Evolutionary conservation across 192 early-diverging fungal species (phyloP).

Genomic region (Funneliformis mosseae): DNA sequence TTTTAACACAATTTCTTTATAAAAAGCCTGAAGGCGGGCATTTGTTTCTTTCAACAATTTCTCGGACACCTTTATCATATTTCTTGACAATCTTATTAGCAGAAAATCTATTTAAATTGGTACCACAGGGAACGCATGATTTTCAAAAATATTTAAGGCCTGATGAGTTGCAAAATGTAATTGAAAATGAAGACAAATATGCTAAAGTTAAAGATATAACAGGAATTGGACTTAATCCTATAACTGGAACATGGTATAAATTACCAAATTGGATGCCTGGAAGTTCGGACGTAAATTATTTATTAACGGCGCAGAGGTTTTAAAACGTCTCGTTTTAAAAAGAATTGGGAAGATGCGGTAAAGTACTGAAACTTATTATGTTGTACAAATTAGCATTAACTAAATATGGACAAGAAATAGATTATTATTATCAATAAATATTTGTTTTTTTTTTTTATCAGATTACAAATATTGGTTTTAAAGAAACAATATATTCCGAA

Average conservation of each 20-base stretch:
- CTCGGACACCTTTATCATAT: conserved; percentile 75
- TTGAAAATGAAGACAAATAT: conserved; percentile 45
- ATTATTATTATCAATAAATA: background rate
- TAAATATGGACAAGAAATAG: background rate
- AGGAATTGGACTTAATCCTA: conserved; percentile 17
- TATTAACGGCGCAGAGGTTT: background rate
- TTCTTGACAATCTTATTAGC: conserved; percentile 81
- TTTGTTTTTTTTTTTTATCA: background rate
- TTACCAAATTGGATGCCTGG: background rate
- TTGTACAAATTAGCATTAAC: background rate
- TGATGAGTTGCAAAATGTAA: conserved; percentile 62
- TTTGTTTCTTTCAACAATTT: conserved; percentile 90
- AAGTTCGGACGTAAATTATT: conserved; percentile 21
- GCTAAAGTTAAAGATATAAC: background rate
- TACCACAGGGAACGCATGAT: conserved; percentile 86
- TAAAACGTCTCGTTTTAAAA: background rate
- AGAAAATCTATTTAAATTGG: conserved; percentile 76
- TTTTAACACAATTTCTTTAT: background rate
- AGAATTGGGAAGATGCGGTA: background rate
- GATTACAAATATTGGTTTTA: background rate
- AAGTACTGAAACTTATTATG: background rate
- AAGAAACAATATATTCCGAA: background rate
- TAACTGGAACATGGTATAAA: conserved; percentile 13
- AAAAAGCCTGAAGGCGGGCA: conserved; percentile 62
- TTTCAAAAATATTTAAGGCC: conserved; percentile 84